phyloP scores from a whole-genome alignment of 257 asterid species.

The Eucommia ulmoides region DNA sequence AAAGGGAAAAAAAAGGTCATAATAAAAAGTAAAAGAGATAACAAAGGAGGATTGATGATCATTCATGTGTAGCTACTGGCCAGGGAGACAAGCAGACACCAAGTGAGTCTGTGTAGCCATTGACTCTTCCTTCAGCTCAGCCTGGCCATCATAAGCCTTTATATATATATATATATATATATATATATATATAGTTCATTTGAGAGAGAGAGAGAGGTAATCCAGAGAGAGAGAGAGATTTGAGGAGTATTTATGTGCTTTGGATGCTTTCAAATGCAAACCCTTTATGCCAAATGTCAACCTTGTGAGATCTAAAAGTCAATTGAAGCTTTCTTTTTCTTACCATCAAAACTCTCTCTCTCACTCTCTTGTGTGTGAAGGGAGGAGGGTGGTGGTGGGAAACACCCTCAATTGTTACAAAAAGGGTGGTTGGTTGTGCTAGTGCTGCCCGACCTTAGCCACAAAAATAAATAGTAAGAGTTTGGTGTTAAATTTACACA shows the following conservation, averaged over 20 bases:
- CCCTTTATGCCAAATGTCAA: conserved; percentile 43
- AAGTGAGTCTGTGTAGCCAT: conserved; percentile 12
- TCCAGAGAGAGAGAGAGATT: not conserved
- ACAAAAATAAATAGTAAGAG: not conserved
- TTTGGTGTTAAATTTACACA: not conserved
- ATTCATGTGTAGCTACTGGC: conserved; percentile 16
- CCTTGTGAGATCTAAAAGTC: conserved; percentile 37
- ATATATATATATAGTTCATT: not conserved
- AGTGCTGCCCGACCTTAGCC: conserved; percentile 15
- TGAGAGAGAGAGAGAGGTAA: not conserved
- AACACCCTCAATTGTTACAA: conserved; percentile 34
- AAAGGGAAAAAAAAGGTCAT: too few species aligned
- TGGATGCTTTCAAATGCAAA: conserved; percentile 37
- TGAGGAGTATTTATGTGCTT: conserved; percentile 16
- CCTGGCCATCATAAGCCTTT: conserved; percentile 6
- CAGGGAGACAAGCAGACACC: conserved; percentile 37
- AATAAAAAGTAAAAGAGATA: too few species aligned
- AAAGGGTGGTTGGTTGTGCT: conserved; percentile 33
- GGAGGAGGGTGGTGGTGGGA: conserved; percentile 42
- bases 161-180: not conserved
- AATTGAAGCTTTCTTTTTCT: conserved; percentile 31
- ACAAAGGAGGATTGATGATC: too few species aligned
- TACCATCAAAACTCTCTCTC: conserved; percentile 5
- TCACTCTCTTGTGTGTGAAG: conserved; percentile 18
- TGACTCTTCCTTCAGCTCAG: conserved; percentile 7